A percentile compares a stretch with the other conserved stretches of the same genome.
Conservation (phyloP, 2,329 filamentous ascomycete genomes). For the Fonsecaea monophora region DNA sequence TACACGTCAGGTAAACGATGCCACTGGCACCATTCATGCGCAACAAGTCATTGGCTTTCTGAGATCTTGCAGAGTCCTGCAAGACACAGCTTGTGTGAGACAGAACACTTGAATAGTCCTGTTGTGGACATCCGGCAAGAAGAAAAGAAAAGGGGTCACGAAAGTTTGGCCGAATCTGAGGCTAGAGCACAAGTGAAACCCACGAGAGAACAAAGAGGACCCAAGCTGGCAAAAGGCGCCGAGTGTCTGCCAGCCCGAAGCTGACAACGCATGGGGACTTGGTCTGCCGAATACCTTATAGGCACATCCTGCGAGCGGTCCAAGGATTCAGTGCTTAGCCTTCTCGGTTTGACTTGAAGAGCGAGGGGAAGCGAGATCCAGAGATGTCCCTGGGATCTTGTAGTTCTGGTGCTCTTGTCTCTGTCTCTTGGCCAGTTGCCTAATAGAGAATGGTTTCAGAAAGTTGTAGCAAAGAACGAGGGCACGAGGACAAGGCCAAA, state of each 20-base stretch:
- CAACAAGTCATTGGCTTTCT: background rate
- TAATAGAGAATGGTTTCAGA: background rate
- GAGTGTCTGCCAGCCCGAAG: background rate
- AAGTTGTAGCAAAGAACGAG: background rate
- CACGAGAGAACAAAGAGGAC: background rate
- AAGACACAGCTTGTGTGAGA: background rate
- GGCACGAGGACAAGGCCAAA: background rate
- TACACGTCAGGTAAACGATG: background rate
- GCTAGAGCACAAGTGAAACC: background rate
- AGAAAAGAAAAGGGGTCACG: background rate
- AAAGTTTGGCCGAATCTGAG: background rate
- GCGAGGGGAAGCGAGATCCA: constrained; percentile 1
- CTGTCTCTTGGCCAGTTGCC: background rate
- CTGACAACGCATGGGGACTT: background rate
- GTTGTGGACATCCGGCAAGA: background rate
- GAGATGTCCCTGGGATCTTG: background rate
- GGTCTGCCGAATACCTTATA: background rate
- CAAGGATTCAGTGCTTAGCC: background rate
- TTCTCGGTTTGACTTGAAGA: background rate
- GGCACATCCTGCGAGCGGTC: background rate
- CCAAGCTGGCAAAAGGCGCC: background rate
- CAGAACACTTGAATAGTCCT: background rate
- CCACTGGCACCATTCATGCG: background rate
- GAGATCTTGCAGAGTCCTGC: background rate
- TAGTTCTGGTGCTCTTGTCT: background rate